phyloP scores from a whole-genome alignment of 208 protist species.

The Leishmania arabica region DNA sequence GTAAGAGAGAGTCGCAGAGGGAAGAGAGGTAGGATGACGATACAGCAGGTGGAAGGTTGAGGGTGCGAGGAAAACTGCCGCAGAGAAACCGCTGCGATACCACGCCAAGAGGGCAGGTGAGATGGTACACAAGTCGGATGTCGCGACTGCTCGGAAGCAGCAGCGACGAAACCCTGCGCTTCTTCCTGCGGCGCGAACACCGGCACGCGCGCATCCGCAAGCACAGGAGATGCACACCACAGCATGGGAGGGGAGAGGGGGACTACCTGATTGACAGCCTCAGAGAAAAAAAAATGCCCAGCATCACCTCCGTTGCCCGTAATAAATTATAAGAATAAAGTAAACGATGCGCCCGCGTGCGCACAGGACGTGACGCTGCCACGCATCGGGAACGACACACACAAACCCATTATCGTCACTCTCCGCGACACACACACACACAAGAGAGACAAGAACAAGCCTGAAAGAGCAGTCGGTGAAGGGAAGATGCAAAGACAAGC shows the following conservation, averaged over 20 bases:
- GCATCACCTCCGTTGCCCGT: no score
- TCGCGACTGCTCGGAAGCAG: background rate
- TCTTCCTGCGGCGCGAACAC: background rate
- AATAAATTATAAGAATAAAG: no score
- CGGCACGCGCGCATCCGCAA: background rate
- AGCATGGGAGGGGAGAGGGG: background rate
- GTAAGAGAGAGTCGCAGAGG: background rate
- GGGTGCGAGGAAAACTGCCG: background rate
- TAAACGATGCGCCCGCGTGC: no score
- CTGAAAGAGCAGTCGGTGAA: no score
- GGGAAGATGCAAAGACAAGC: background rate
- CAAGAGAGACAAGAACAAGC: no score
- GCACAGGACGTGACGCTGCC: no score
- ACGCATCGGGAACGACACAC: no score
- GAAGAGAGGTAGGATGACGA: background rate
- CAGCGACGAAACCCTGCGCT: background rate
- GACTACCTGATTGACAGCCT: no score
- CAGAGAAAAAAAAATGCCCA: no score
- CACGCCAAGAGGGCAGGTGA: background rate
- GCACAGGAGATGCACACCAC: background rate
- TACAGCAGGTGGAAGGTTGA: background rate
- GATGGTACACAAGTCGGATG: background rate
- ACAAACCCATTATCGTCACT: no score
- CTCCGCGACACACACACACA: no score
- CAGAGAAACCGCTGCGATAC: background rate